Base-by-base conservation (phyloP, 2,329 filamentous ascomycete genomes). In the Hymenoscyphus fructigenus region DNA sequence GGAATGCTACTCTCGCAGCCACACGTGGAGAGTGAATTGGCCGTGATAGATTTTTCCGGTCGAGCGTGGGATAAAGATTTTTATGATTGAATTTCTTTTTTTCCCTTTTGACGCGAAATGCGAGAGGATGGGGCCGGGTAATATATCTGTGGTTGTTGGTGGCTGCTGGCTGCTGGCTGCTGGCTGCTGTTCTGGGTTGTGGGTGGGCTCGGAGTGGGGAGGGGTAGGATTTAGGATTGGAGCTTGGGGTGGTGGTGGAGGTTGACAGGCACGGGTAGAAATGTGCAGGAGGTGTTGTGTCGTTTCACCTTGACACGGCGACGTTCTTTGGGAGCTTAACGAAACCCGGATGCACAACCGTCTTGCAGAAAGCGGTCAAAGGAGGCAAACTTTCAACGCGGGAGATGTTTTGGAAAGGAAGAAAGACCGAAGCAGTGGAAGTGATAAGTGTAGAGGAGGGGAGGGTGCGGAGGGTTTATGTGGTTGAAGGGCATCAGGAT, bases 91-190 rank as follows among this genome's bases (percentile, higher is more conserved):
- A 53, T 26, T 53, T 53, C 47, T 53, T 53, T 53, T 53, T 26
- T 26, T 14, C 23, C 47, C 47, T 53, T 23, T 50, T 20, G 6
- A 4, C 47, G 20, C 47, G 5, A 14, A 50, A 50, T 50, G 47
- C 47, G 47, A 50, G 47, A 23, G 47, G 47, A 53, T 53, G 47
- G 47, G 36, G 47, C 23, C 47, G 47, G 47, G 47, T 53, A 53
- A 53, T 53, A 53, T 53, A 53, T 53, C 20, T 53, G 47, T 53
- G 20, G 20, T 20, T 53, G 20, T 10, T 23, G 47, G 47, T 53
- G 47, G 47, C 9, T 14, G 20, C 20, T 53, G 20, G 20, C 20
- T 23, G 44, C 2, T 20, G 15, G 44, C 44, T 50, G n/a, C 6
- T 50, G 41, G 41, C 41, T n/a, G 41, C 7, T 14, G 34, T 38